Conservation (phyloP, 2,329 filamentous ascomycete species). For the Sarocladiaceae sp. region DNA sequence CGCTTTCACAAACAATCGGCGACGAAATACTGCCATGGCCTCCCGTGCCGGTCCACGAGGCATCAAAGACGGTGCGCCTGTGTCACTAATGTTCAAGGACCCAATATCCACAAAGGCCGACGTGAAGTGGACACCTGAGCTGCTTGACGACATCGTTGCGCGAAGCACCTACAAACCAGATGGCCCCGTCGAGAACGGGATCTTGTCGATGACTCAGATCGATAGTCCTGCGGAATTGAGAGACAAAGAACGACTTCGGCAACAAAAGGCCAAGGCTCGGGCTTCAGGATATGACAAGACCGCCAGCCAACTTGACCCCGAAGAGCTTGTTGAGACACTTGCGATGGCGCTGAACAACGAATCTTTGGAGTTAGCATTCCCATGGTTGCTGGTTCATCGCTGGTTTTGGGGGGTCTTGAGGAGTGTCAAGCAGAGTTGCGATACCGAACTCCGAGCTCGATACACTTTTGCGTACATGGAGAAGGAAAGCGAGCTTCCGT, state of each 20-base stretch:
- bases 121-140: conserved; percentile 26
- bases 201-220: conserved; percentile 13
- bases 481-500: conserved; percentile 33
- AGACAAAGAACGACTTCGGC: conserved; percentile 9
- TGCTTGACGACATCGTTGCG: conserved; percentile 30
- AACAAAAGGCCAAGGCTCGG: not conserved
- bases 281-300: not conserved
- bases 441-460: conserved; percentile 23
- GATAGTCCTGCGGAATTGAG: conserved; percentile 13
- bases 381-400: conserved; percentile 36
- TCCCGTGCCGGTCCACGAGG: conserved; percentile 22
- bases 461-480: conserved; percentile 27
- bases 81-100: conserved; percentile 33
- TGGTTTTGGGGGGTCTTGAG: conserved; percentile 34
- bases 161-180: conserved; percentile 20
- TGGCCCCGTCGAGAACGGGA: conserved; percentile 16
- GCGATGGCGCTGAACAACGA: conserved; percentile 31
- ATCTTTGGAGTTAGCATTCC: conserved; percentile 30
- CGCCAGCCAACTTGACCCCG: conserved; percentile 13
- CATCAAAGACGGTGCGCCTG: conserved; percentile 24
- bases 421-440: conserved; percentile 21
- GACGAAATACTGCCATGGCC: conserved; percentile 9
- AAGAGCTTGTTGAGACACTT: conserved; percentile 27
- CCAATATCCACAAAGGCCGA: conserved; percentile 16
- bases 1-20: not conserved